Evolutionary conservation across 2,329 filamentous ascomycete genomes (phyloP).

Genomic region (Colletotrichum viniferum): DNA sequence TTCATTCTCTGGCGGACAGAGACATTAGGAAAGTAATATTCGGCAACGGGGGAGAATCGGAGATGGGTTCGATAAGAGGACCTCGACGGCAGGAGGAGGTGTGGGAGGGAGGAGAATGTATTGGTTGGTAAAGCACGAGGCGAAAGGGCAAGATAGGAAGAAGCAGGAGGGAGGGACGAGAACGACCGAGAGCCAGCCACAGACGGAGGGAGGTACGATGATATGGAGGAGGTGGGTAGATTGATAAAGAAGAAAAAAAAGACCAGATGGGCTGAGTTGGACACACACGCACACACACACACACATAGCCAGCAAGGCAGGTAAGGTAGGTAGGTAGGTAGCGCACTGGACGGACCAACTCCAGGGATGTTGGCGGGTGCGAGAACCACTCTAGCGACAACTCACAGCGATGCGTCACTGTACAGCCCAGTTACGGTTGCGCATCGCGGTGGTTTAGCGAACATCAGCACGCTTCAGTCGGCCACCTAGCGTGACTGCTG

Average conservation of each 20-base stretch:
- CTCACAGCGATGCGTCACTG: slow-evolving; percentile 2
- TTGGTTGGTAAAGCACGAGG: not conserved
- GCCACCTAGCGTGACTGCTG: not conserved
- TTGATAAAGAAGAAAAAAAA: slow-evolving; percentile 18
- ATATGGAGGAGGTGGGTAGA: not conserved
- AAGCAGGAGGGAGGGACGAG: not conserved
- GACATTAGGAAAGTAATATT: not conserved
- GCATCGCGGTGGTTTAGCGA: not conserved
- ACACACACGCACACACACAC: not conserved
- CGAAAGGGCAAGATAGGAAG: not conserved
- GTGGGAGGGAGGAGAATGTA: not conserved
- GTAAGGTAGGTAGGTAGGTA: not conserved
- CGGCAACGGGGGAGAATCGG: not conserved
- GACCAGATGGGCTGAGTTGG: not conserved
- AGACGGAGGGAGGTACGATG: not conserved
- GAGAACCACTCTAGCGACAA: slow-evolving; percentile 6
- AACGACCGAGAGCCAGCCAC: not conserved
- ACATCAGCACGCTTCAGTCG: not conserved
- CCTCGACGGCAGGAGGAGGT: not conserved
- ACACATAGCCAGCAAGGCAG: not conserved
- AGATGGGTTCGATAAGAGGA: not conserved
- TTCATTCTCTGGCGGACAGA: slow-evolving; percentile 16
- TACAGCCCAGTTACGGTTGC: not conserved
- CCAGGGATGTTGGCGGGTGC: slow-evolving; percentile 12
- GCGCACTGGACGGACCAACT: not conserved